Percentiles rank a stretch among this genome's conserved stretches.
These are phyloP conservation scores for Boletus subcaerulescens DNA, from an alignment of 768 basidiomycete genomes.

Conservation along the genomic window DNA sequence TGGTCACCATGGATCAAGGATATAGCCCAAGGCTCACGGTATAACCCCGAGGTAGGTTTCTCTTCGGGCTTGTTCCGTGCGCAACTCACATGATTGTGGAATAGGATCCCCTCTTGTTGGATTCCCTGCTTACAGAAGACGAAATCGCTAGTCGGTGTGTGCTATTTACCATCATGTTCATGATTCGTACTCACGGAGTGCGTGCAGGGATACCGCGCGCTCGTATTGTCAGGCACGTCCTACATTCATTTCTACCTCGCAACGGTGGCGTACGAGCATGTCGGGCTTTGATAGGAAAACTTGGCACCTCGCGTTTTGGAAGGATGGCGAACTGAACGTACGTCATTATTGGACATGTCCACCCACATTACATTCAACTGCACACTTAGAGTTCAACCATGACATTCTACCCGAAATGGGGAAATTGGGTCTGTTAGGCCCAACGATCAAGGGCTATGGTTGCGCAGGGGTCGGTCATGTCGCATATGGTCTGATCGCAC, in stretches of 20 bases:
- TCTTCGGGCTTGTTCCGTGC: background rate
- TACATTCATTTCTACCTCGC: background rate
- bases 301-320: conserved; percentile 86
- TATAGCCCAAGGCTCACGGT: conserved; percentile 20
- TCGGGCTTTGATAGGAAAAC: conserved; percentile 53
- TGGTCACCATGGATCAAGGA: background rate
- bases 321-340: conserved; percentile 86
- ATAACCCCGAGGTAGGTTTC: conserved; percentile 20
- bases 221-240: conserved; percentile 71
- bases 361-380: background rate
- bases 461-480: conserved; percentile 92
- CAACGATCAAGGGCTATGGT: conserved; percentile 90
- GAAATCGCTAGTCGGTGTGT: conserved; percentile 81
- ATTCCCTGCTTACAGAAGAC: conserved; percentile 81
- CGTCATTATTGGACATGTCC: conserved; percentile 10
- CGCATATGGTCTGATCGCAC: conserved; percentile 89
- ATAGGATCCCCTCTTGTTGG: conserved; percentile 82
- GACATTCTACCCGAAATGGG: conserved; percentile 89
- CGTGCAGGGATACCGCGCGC: conserved; percentile 70
- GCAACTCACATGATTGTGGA: conserved; percentile 2
- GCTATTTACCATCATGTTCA: conserved; percentile 8
- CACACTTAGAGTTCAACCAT: conserved; percentile 64
- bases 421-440: conserved; percentile 81
- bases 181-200: background rate
- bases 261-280: background rate